phyloP scores from a whole-genome alignment of 306 rosid genomes.

The Cucumis sativus region DNA sequence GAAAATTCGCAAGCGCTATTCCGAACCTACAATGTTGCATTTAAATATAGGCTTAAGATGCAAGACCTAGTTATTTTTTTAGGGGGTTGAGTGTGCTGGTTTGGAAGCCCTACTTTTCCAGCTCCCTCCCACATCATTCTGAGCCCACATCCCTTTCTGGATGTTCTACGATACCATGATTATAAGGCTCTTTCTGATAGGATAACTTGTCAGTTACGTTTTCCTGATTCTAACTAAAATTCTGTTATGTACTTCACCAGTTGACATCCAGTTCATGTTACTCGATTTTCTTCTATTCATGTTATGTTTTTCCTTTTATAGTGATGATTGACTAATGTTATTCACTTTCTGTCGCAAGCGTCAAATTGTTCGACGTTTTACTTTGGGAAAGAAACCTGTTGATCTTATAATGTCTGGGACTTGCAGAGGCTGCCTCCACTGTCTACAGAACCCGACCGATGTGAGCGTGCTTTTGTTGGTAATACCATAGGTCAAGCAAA shows the following conservation, averaged over 20 bases:
- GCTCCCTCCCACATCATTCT: neutral
- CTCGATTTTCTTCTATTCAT: neutral
- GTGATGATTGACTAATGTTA: neutral
- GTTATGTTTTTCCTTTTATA: neutral
- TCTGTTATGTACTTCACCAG: neutral
- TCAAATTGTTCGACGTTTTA: neutral
- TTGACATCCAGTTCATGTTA: neutral
- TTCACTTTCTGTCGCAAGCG: neutral
- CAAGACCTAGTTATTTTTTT: neutral
- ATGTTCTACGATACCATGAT: neutral
- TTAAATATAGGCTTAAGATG: neutral
- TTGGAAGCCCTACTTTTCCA: neutral
- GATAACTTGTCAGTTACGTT: neutral
- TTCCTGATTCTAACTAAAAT: neutral
- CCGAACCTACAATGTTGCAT: neutral
- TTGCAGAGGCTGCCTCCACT: constrained; percentile 88
- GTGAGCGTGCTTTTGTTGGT: constrained; percentile 82
- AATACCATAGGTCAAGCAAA: constrained; percentile 95
- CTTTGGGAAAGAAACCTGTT: neutral
- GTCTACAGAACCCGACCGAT: constrained; percentile 77
- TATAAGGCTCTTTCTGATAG: neutral
- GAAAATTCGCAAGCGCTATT: neutral
- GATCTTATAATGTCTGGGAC: constrained; percentile 4
- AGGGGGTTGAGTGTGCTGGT: neutral
- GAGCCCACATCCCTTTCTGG: too few species aligned